Conservation (phyloP, 371 early-diverging fungal genomes). For the Apophysomyces elegans region DNA sequence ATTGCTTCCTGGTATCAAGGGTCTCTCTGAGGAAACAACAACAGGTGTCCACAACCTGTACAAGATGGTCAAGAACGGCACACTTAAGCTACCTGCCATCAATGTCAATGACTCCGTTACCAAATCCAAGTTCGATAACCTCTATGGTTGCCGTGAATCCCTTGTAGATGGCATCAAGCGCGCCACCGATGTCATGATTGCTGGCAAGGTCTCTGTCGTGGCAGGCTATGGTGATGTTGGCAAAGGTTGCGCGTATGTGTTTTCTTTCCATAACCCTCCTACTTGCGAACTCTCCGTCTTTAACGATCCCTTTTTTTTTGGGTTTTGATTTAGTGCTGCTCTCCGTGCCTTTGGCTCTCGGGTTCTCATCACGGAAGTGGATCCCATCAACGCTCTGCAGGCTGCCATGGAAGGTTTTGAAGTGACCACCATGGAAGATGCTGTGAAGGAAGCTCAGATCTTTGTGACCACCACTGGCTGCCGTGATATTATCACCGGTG, state of each 20-base stretch:
- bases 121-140: slow-evolving; percentile 99
- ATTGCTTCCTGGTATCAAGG: slow-evolving; percentile 77
- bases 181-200: slow-evolving; percentile 99
- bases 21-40: slow-evolving; percentile 99
- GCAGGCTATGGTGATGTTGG: slow-evolving; percentile 99
- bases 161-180: slow-evolving; percentile 99
- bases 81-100: slow-evolving; percentile 97
- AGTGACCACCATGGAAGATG: slow-evolving; percentile 98
- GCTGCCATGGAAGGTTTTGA: slow-evolving; percentile 99
- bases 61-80: slow-evolving; percentile 95
- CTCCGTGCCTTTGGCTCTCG: slow-evolving; percentile 98
- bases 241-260: slow-evolving; percentile 92
- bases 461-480: slow-evolving; percentile 99
- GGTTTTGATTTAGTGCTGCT: slow-evolving; percentile 61
- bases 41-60: slow-evolving; percentile 99
- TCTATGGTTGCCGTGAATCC: slow-evolving; percentile 99
- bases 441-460: slow-evolving; percentile 91
- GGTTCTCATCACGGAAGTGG: slow-evolving; percentile 97
- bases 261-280: background rate
- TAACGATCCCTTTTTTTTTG: background rate
- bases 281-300: background rate
- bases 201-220: slow-evolving; percentile 98
- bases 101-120: slow-evolving; percentile 99
- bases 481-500: slow-evolving; percentile 96
- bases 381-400: slow-evolving; percentile 99